Evolutionary conservation across 2,329 filamentous ascomycete species (phyloP), one percentile per base, ranked within the genome.

Genomic region (Hypoxylon sp.): DNA sequence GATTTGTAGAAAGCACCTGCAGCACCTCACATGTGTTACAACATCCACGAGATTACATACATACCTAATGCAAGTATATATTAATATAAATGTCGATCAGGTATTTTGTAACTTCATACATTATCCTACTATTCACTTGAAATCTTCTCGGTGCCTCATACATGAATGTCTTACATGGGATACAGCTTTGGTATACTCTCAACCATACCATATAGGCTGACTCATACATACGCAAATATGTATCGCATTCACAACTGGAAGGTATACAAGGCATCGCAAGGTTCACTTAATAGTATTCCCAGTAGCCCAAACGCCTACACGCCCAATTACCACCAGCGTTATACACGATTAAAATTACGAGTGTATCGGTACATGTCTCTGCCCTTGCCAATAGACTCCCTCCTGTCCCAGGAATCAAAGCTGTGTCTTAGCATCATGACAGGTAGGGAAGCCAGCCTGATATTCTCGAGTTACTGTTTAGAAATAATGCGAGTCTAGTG

Each of bases 301-400:
- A 59, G 49, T 64, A 61, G 17, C 22, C 42, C 22, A 71, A 57
- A 63, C 50, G 10, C 31, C 49, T 30, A 48, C 25, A 27, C 5
- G 5, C 48, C 48, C 65, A 61, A 50, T 37, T 33, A 33, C 55
- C 56, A 55, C 50, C 61, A 46, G 37, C 60, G 55, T 72, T 72
- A 72, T 73, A 73, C 67, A 73, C 56, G 46, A 74, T 74, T 74
- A 74, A 65, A 53, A 74, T 74, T 74, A 74, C 44, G 63, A 63
- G 59, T 60, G 63, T 70, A 70, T 64, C 51, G 56, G 56, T 73
- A 70, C 71, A 72, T 62, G 51, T 65, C 33, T 51, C 61, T 48
- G 35, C 25, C 49, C 61, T 60, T 46, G 51, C 35, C 30, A 62
- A 63, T 56, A 42, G 59, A 40, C 46, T 59, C 33, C 46, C 49